A percentile compares a stretch with the other conserved stretches of the same genome.
These are phyloP conservation scores for Lepidium aucheri DNA, from an alignment of 345 rosid genomes.

Conservation along the genomic window DNA sequence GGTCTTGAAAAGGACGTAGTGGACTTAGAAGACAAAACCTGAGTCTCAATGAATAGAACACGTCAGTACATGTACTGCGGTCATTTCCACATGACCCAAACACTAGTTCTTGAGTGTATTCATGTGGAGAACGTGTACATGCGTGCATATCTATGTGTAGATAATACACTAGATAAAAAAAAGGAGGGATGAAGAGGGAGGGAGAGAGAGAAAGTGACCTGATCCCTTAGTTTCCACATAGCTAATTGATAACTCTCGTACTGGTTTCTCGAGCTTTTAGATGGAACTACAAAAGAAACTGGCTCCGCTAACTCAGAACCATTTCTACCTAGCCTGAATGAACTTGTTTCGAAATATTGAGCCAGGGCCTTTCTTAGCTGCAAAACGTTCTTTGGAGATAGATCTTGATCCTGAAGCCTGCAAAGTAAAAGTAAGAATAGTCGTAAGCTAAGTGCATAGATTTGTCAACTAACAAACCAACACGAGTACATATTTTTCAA, in stretches of 20 bases:
- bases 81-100: background rate
- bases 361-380: slow-evolving; percentile 41
- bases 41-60: background rate
- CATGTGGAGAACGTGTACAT: background rate
- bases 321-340: slow-evolving; percentile 39
- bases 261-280: slow-evolving; percentile 37
- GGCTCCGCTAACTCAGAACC: slow-evolving; percentile 24
- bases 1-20: slow-evolving; percentile 47
- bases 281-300: slow-evolving; percentile 44
- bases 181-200: background rate
- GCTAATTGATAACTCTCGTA: slow-evolving; percentile 44
- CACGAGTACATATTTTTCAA: background rate
- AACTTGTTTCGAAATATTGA: slow-evolving; percentile 41
- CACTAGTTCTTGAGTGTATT: background rate
- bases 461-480: background rate
- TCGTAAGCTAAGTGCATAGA: background rate
- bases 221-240: slow-evolving; percentile 49
- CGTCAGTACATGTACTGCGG: background rate
- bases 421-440: background rate
- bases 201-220: slow-evolving; percentile 40
- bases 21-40: slow-evolving; percentile 57
- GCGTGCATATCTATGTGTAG: background rate
- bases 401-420: slow-evolving; percentile 58
- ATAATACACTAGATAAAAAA: background rate
- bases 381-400: slow-evolving; percentile 26